Base-by-base conservation (phyloP, 805 yeast species). In the Candida silvatica region DNA sequence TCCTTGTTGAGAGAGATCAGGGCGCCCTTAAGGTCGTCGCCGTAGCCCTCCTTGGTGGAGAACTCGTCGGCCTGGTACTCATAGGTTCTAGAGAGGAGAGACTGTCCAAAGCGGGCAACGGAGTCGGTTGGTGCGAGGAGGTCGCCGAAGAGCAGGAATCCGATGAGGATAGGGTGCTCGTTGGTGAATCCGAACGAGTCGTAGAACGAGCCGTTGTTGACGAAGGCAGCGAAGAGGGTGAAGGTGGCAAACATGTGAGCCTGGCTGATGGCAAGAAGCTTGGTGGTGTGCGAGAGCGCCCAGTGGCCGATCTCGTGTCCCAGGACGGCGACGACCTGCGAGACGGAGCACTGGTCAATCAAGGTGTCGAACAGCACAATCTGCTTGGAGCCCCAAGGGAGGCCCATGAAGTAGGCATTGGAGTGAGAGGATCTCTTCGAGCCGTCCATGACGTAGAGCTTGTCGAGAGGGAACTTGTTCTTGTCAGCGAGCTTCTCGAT, bases 301-400 rank as follows among this genome's bases (percentile, higher is more conserved):
- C 99, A 92, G 58, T 92, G 99, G 34, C 99, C 99, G 47, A 92
- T 80, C 64, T 92, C 99, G 54, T 92, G 99, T n/a, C 95, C 97
- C 44, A 90, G 68, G 1, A 92, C 95, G 35, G 97, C 97, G 35
- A 87, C 85, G 27, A 87, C 84, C 59, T 92, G 94, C 29, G 70
- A 72, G 20, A 74, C 71, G 20, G 87, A 62, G 23, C 87, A 78
- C 39, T 84, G 80, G 41, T 83, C 76, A 44, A 92, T 80, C 62
- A 92, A 71, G 7, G 97, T 92, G 50, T 92, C 99, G 54, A 69
- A 92, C 29, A 92, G 71, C 34, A 92, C 97, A 62, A 92, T 92
- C 60, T 88, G 90, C 62, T 92, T 92, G 38, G 86, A 79, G 16
- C 65, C 64, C 90, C 97, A 90, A 27, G 98, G 98, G 49, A 92